These are phyloP conservation scores for Rhizophagus sp. DNA, from an alignment of 192 early-diverging fungal genomes.

Conservation along the genomic window DNA sequence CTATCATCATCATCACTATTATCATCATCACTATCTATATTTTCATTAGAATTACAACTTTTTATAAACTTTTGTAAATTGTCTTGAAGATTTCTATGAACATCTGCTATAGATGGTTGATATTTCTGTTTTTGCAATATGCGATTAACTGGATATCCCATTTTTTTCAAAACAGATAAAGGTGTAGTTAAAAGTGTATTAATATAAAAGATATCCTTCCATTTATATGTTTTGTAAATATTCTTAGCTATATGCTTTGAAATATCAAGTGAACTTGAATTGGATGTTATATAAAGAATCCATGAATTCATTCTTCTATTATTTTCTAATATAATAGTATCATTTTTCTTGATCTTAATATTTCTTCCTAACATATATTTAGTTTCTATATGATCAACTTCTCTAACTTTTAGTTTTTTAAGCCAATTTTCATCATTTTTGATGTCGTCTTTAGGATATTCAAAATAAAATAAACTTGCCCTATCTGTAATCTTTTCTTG, in stretches of 20 bases:
- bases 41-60: slow-evolving; percentile 37
- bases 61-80: slow-evolving; percentile 26
- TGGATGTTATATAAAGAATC: background rate
- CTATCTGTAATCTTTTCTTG: slow-evolving; percentile 73
- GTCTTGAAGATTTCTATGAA: background rate
- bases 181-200: background rate
- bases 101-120: too few relatives aligned
- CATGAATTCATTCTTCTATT: slow-evolving; percentile 30
- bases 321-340: slow-evolving; percentile 34
- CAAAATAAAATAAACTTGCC: slow-evolving; percentile 73
- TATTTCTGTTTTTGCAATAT: background rate
- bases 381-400: slow-evolving; percentile 67
- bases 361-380: slow-evolving; percentile 46
- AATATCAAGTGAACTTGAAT: background rate
- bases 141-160: background rate
- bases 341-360: slow-evolving; percentile 25
- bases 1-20: slow-evolving; percentile 26
- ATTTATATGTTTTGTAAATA: background rate
- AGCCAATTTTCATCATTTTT: slow-evolving; percentile 55
- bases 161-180: background rate
- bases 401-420: slow-evolving; percentile 63
- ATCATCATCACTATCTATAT: slow-evolving; percentile 21
- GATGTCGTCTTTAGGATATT: slow-evolving; percentile 53
- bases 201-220: background rate
- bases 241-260: background rate